Evolutionary conservation across 2,329 filamentous ascomycete species (phyloP), one percentile per base, ranked within the genome.

Genomic region (Lasiodiplodia gonubiensis): DNA sequence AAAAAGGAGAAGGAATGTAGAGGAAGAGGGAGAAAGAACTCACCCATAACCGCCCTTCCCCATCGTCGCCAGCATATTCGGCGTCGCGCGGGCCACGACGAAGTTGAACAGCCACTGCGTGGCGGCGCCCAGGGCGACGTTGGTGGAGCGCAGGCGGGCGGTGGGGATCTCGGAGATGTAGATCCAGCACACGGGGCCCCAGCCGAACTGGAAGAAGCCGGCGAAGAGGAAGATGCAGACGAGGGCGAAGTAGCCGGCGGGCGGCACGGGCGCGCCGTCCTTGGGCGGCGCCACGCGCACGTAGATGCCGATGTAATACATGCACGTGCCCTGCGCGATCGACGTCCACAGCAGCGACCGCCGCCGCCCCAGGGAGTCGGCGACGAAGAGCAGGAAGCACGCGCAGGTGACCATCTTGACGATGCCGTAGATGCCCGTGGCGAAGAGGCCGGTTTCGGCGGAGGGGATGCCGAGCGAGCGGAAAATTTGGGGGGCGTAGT

Each of bases 91-190:
- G 1, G 90, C 89, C 67, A 92, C 88, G 11, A 91, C 86, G 69
- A 92, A 90, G 74, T 92, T 92, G 77, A 92, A 92, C 4, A 92
- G 77, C 89, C 89, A 91, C 73, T 92, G 89, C 0, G 88, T 90
- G 1, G 87, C 88, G 0, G 90, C 89, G 0, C 85, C 89, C 55
- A 92, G 82, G 1, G 89, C 85, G 7, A 92, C 89, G 72, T 91
- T 92, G 70, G 90, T 79, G 21, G 86, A 87, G 66, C 90, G 82
- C 8, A 92, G 81, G 39, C 90, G 83, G 0, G 88, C 88, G 7
- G 88, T 88, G 0, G 89, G 89, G 68, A 92, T 92, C 77, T 92
- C 90, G 30, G 85, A 86, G 3, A 90, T 86, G 72, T 91, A 88
- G 73, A 91, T 90, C 89, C 90, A 92, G 79, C 88, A 90, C 37